These are phyloP conservation scores for Ganoderma boninense DNA, from an alignment of 1,284 basidiomycete genomes.

Conservation along the genomic window DNA sequence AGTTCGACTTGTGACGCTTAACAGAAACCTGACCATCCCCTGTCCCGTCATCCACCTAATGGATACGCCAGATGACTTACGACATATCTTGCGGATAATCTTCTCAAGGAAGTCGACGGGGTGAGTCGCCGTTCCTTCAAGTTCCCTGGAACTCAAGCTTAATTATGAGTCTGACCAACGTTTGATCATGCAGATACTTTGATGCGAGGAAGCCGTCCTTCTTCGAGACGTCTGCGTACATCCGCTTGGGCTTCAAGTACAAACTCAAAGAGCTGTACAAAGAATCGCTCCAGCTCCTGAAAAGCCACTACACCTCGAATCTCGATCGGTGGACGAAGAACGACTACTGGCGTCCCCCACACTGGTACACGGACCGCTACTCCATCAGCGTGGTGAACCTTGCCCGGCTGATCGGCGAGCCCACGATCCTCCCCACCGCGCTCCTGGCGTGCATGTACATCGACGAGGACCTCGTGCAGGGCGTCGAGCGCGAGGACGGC, in stretches of 20 bases:
- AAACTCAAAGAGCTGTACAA: not conserved
- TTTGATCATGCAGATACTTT: not conserved
- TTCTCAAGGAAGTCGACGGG: not conserved
- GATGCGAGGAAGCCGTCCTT: not conserved
- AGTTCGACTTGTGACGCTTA: not conserved
- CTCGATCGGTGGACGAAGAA: constrained; percentile 3
- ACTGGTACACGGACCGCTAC: not conserved
- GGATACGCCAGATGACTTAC: not conserved
- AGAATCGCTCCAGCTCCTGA: constrained; percentile 2
- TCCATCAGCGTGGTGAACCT: constrained; percentile 23
- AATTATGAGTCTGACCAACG: not conserved
- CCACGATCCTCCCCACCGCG: constrained; percentile 14
- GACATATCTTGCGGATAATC: not conserved
- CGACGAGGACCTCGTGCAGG: constrained; percentile 1
- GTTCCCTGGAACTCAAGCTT: no score
- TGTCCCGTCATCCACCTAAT: not conserved
- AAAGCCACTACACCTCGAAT: constrained; percentile 8
- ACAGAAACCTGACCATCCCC: not conserved
- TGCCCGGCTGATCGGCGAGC: constrained; percentile 15
- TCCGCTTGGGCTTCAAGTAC: constrained; percentile 16
- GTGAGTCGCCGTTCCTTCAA: not conserved
- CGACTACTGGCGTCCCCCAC: not conserved
- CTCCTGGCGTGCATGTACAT: constrained; percentile 9
- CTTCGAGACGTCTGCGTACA: not conserved
- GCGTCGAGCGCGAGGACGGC: constrained; percentile 13